Evolutionary conservation across 2,329 filamentous ascomycete species (phyloP).

Genomic region (Epichloe elymi): DNA sequence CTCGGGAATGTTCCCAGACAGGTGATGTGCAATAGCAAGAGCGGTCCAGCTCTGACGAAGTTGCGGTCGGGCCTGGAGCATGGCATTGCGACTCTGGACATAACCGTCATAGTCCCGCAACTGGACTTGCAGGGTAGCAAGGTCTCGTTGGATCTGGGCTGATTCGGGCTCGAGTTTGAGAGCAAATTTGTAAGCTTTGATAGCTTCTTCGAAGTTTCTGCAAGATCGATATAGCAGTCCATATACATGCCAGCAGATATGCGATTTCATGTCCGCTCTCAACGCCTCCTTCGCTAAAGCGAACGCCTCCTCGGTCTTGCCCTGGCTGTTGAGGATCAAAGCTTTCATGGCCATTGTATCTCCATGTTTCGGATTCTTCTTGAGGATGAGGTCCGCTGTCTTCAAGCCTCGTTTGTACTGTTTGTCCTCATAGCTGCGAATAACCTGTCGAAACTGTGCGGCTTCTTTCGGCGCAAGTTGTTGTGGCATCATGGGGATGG

Average conservation of each 20-base stretch:
- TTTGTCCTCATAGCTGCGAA: slow-evolving; percentile 95
- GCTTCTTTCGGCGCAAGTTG: slow-evolving; percentile 75
- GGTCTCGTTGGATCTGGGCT: slow-evolving; percentile 81
- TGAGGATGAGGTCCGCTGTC: slow-evolving; percentile 88
- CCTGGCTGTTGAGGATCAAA: slow-evolving; percentile 84
- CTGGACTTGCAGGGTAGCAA: slow-evolving; percentile 87
- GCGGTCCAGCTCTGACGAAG: slow-evolving; percentile 93
- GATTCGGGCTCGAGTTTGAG: slow-evolving; percentile 89
- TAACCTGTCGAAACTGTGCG: slow-evolving; percentile 85
- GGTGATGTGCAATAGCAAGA: slow-evolving; percentile 84
- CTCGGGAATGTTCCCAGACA: slow-evolving; percentile 71
- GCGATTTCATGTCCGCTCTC: slow-evolving; percentile 95
- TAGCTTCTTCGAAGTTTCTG: slow-evolving; percentile 98
- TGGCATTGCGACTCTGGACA: slow-evolving; percentile 73
- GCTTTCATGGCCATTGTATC: slow-evolving; percentile 99
- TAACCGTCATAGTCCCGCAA: slow-evolving; percentile 95
- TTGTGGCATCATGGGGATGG: slow-evolving; percentile 47
- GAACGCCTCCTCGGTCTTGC: slow-evolving; percentile 90
- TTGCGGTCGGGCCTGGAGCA: slow-evolving; percentile 73
- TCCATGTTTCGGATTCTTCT: slow-evolving; percentile 89
- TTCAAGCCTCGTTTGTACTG: slow-evolving; percentile 94
- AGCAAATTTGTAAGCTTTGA: slow-evolving; percentile 97
- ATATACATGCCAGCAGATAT: slow-evolving; percentile 99
- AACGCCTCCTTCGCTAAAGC: slow-evolving; percentile 82
- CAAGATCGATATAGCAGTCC: slow-evolving; percentile 82